Conservation (phyloP, 805 yeast species). For the Ogataea saltuana region DNA sequence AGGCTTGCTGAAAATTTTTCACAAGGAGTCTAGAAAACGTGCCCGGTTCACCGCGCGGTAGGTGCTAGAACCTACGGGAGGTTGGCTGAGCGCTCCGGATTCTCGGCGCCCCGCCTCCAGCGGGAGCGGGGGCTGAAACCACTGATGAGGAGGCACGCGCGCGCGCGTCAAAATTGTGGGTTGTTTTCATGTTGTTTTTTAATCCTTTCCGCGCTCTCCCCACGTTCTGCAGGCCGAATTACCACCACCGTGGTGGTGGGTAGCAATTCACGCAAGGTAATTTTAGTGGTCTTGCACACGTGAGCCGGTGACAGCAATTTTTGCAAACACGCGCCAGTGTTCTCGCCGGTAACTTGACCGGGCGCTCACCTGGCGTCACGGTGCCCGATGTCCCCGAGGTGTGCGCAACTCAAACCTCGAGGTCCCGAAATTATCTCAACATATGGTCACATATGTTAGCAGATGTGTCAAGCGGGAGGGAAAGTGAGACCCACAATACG, state of each 20-base stretch:
- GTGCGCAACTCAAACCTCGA: neutral
- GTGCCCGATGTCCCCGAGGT: slow-evolving; percentile 6
- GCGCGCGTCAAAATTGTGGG: neutral
- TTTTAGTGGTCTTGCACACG: neutral
- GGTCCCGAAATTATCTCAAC: too few species aligned
- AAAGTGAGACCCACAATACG: too few species aligned
- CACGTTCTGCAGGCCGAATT: slow-evolving; percentile 3
- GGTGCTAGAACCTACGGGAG: too few species aligned
- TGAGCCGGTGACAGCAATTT: slow-evolving; percentile 1
- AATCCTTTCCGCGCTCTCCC: too few species aligned
- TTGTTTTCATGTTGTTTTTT: neutral
- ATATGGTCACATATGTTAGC: too few species aligned
- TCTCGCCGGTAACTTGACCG: too few species aligned
- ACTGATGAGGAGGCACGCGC: neutral
- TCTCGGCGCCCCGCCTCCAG: neutral
- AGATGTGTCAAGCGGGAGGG: slow-evolving; percentile 6
- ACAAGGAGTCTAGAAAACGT: neutral
- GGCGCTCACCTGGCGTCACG: too few species aligned
- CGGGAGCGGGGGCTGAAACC: too few species aligned
- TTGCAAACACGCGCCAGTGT: too few species aligned
- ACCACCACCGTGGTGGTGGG: neutral
- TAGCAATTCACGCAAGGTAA: too few species aligned
- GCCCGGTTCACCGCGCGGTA: neutral
- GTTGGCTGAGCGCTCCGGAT: neutral
- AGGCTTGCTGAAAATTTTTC: slow-evolving; percentile 7